Percentiles rank a stretch among this genome's conserved stretches.
Conservation (phyloP, 75 land plant species). For the Azolla pinnata region DNA sequence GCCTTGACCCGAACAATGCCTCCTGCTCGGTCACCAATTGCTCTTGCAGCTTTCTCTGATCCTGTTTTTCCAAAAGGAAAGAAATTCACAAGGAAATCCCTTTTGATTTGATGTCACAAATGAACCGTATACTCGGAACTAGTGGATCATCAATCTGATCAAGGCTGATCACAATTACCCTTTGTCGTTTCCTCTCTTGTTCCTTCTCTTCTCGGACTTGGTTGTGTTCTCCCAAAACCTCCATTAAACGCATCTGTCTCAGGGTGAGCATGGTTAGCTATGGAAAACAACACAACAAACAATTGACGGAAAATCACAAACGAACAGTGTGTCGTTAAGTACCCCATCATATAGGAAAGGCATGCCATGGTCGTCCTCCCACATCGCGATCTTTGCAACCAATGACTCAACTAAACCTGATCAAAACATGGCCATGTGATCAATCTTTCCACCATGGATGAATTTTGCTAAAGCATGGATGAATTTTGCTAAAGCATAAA, state of each 20-base stretch:
- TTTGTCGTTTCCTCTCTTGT: slow-evolving; percentile 48
- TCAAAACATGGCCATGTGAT: neutral
- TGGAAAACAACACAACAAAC: neutral
- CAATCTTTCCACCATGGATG: neutral
- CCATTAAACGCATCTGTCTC: slow-evolving; percentile 48
- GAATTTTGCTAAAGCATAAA: too few species aligned
- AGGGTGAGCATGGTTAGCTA: neutral
- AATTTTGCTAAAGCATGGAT: too few species aligned
- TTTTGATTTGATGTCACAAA: neutral
- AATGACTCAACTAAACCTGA: slow-evolving; percentile 61
- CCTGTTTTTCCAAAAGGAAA: slow-evolving; percentile 30
- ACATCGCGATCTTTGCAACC: slow-evolving; percentile 40
- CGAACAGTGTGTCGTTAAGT: slow-evolving; percentile 6
- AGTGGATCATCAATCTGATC: neutral
- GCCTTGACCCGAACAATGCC: slow-evolving; percentile 69
- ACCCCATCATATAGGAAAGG: slow-evolving; percentile 78
- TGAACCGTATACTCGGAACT: too few species aligned
- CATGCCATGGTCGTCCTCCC: slow-evolving; percentile 67
- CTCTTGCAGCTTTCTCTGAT: slow-evolving; percentile 77
- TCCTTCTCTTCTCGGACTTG: slow-evolving; percentile 62
- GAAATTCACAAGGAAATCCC: neutral
- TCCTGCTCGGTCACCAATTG: slow-evolving; percentile 81
- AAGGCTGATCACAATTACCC: slow-evolving; percentile 28
- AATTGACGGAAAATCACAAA: too few species aligned
- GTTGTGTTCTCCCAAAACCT: slow-evolving; percentile 64